Evolutionary conservation across 2,329 filamentous ascomycete genomes (phyloP).

Genomic region (Talaromyces albobiverticillius): DNA sequence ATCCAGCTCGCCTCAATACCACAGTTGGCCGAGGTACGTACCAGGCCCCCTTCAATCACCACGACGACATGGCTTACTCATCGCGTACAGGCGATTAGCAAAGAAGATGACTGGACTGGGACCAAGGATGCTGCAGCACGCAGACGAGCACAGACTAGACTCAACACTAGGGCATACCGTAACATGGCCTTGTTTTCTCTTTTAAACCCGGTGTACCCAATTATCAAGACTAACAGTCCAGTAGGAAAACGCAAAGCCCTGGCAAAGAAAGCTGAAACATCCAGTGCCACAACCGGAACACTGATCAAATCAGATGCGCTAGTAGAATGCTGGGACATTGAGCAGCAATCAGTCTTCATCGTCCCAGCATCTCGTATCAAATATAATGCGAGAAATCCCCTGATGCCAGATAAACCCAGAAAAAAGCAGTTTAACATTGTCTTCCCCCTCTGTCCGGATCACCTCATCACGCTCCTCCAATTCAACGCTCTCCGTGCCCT

Average conservation of each 20-base stretch:
- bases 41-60: slow-evolving; percentile 13
- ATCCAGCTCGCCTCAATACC: slow-evolving; percentile 33
- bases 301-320: slow-evolving; percentile 27
- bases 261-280: slow-evolving; percentile 17
- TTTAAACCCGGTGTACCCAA: not conserved
- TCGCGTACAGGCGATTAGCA: slow-evolving; percentile 32
- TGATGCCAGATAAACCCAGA: slow-evolving; percentile 25
- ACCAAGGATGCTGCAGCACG: slow-evolving; percentile 42
- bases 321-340: slow-evolving; percentile 35
- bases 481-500: slow-evolving; percentile 41
- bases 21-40: slow-evolving; percentile 39
- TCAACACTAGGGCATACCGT: slow-evolving; percentile 47
- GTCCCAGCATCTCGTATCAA: slow-evolving; percentile 30
- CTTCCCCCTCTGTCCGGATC: slow-evolving; percentile 41
- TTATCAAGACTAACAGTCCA: slow-evolving; percentile 21
- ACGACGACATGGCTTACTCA: slow-evolving; percentile 25
- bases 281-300: slow-evolving; percentile 19
- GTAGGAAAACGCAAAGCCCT: slow-evolving; percentile 34
- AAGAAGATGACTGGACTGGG: slow-evolving; percentile 48
- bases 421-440: slow-evolving; percentile 22
- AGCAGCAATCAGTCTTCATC: slow-evolving; percentile 30
- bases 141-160: slow-evolving; percentile 44
- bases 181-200: not conserved
- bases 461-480: slow-evolving; percentile 44
- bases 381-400: slow-evolving; percentile 29